Base-by-base conservation (phyloP, 2,329 filamentous ascomycete species). In the Sclerotinia spermophila region DNA sequence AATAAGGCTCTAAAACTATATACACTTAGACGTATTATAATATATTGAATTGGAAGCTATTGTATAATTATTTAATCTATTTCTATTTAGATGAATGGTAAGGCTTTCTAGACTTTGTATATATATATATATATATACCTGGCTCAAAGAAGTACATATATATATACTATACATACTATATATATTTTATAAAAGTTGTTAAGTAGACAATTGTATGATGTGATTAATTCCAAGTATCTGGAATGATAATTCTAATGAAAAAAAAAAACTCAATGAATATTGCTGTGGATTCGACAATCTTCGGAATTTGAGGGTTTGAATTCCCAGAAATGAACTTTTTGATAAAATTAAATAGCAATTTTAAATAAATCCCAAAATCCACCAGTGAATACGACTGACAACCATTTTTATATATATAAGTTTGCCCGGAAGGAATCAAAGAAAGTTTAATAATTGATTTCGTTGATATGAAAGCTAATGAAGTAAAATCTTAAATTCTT, bases 341-440 rank as follows among this genome's bases (percentile, higher is more conserved):
- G n/a, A 27, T 51, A 7, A 64, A 38, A 64, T 64, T 64, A 64
- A 64, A 64, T 19, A 19, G 42, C 30, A 64, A 64, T 64, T 35
- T 64, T 35, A 64, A 64, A 64, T 5, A 44, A 15, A 5, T 24
- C n/a, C n/a, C 10, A 33, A 19, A 62, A 64, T 35, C 60, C 42
- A 64, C 42, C 42, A 35, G 0, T 64, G 30, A 17, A 64, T 30
- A 64, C 60, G 60, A 48, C 42, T n/a, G 42, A 45, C 60, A 24
- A 45, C 27, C 42, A 17, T 33, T 48, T 19, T n/a, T 10, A 62
- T 35, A 45, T 27, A 24, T 35, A 35, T n/a, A 17, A n/a, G 7
- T 27, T 27, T 27, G 51, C 30, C 51, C 51, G 13, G n/a, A 27
- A 61, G 7, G 60, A 64, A 51, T 64, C 30, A 51, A 30, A 38